Percentiles rank a stretch among this genome's conserved stretches.
Conservation (phyloP, 1,284 basidiomycete genomes). For the Cryptococcus sp. region DNA sequence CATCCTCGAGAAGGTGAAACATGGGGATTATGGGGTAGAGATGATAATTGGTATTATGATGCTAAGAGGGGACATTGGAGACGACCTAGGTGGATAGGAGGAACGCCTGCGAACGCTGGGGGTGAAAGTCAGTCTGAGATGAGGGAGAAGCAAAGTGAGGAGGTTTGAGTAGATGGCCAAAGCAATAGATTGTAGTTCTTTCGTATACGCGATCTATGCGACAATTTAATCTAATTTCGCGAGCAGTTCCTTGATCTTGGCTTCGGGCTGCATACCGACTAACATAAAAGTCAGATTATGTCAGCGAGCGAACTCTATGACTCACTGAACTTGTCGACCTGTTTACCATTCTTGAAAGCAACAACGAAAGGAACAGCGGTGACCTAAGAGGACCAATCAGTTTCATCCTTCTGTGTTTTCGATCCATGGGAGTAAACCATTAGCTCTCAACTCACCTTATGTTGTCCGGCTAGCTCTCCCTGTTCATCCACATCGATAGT, state of each 20-base stretch:
- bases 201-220: no score
- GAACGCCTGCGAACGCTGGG: no score
- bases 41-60: neutral
- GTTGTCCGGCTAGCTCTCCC: conserved; percentile 42
- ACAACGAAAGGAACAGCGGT: conserved; percentile 44
- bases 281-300: neutral
- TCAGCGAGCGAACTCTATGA: neutral
- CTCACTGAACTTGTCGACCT: conserved; percentile 46
- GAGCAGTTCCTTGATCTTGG: conserved; percentile 44
- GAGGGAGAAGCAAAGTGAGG: no score
- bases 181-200: no score
- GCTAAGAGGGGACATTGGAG: neutral
- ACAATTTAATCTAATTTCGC: conserved; percentile 19
- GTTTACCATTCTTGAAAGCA: conserved; percentile 46
- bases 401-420: neutral
- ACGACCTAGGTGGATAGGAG: neutral
- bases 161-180: no score
- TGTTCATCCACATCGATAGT: conserved; percentile 44
- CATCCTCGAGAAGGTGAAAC: neutral
- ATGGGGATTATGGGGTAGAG: neutral
- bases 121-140: no score
- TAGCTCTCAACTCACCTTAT: conserved; percentile 30
- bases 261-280: conserved; percentile 42
- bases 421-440: neutral
- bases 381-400: conserved; percentile 21